Percentiles rank a stretch among this genome's conserved stretches.
Conservation (phyloP, 139 green algal species). For the Chlorella vulgaris region DNA sequence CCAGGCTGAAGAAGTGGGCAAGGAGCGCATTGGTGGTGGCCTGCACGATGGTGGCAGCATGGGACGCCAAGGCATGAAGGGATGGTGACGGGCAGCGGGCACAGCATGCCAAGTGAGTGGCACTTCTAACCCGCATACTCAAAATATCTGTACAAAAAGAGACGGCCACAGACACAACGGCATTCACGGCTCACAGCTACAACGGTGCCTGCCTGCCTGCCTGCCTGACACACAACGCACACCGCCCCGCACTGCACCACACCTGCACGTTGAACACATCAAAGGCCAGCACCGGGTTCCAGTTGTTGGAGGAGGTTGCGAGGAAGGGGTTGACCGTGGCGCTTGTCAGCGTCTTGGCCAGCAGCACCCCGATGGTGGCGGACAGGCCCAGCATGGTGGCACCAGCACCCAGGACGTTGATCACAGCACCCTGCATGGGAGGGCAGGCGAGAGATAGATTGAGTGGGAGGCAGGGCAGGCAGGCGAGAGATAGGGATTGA, state of each 20-base stretch:
- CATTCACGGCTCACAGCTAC: too few relatives aligned
- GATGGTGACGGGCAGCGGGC: background rate
- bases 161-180: too few relatives aligned
- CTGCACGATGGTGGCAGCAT: conserved; percentile 44
- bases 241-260: background rate
- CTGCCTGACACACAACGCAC: background rate
- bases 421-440: conserved; percentile 67
- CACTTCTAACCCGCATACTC: too few relatives aligned
- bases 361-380: conserved; percentile 89
- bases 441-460: background rate
- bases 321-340: conserved; percentile 91
- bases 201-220: background rate
- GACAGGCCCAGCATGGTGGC: conserved; percentile 76
- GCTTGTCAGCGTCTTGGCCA: conserved; percentile 97
- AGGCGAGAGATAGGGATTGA: background rate
- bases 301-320: conserved; percentile 61
- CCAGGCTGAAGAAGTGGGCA: conserved; percentile 87
- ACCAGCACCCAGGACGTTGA: conserved; percentile 79
- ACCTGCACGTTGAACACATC: conserved; percentile 99
- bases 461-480: background rate
- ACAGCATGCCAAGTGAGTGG: too few relatives aligned
- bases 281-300: conserved; percentile 96
- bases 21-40: conserved; percentile 93
- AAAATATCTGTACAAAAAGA: too few relatives aligned
- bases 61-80: background rate